Evolutionary conservation across 805 yeast species (phyloP).

Genomic region (Jamesozyma gamospora): DNA sequence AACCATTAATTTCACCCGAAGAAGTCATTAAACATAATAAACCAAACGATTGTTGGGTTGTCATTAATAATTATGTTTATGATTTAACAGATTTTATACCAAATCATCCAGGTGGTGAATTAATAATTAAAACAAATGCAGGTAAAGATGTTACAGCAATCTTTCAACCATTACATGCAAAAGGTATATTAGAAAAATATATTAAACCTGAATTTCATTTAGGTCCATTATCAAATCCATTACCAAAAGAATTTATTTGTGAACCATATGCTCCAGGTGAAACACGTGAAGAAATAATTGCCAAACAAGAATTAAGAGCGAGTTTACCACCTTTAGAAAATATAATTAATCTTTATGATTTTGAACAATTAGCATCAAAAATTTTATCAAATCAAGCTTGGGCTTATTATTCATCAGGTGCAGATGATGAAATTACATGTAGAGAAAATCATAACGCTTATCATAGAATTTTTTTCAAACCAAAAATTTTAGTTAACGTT

Average conservation of each 20-base stretch:
- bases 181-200: constrained; percentile 65
- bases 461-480: constrained; percentile 81
- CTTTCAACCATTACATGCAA: constrained; percentile 84
- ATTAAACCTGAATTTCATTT: constrained; percentile 50
- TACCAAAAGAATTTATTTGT: constrained; percentile 23
- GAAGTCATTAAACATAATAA: constrained; percentile 63
- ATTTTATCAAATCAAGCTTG: constrained; percentile 73
- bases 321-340: constrained; percentile 60
- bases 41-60: constrained; percentile 76
- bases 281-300: constrained; percentile 22
- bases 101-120: constrained; percentile 74
- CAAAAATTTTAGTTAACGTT: constrained; percentile 75
- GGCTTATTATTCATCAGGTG: constrained; percentile 87
- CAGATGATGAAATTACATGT: constrained; percentile 85
- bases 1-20: constrained; percentile 21
- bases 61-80: constrained; percentile 68
- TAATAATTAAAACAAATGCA: constrained; percentile 70
- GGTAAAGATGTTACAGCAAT: constrained; percentile 76
- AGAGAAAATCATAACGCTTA: constrained; percentile 88
- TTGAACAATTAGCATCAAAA: constrained; percentile 75
- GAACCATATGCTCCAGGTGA: constrained; percentile 29
- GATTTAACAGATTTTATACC: constrained; percentile 65
- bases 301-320: constrained; percentile 24
- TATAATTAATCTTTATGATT: constrained; percentile 72
- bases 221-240: constrained; percentile 40